Percentiles rank a stretch among this genome's conserved stretches.
Evolutionary conservation across 1,139 yeast genomes (phyloP).

Genomic region (Blastobotrys capitulatus): DNA sequence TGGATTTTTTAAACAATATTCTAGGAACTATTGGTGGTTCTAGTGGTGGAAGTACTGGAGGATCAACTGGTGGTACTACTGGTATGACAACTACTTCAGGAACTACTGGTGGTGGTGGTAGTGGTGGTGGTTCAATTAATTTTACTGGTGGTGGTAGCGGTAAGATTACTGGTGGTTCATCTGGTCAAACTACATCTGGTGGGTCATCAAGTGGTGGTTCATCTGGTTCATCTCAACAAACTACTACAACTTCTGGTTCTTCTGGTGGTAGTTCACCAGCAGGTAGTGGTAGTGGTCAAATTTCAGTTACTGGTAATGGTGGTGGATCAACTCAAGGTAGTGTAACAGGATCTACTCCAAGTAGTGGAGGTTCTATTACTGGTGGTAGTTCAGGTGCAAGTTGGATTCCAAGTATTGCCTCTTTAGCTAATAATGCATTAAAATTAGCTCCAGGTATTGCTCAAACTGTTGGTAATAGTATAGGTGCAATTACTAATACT

Average conservation of each 20-base stretch:
- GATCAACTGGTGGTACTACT: not conserved
- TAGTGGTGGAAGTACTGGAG: not conserved
- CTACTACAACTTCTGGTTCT: not conserved
- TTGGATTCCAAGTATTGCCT: no score
- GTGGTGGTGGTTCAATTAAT: not conserved
- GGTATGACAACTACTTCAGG: not conserved
- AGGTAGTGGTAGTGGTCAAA: not conserved
- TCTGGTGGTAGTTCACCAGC: not conserved
- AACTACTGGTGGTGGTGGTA: not conserved
- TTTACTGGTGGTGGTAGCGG: not conserved
- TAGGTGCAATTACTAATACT: not conserved
- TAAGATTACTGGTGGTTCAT: not conserved
- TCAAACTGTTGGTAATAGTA: not conserved
- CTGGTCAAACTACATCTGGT: not conserved
- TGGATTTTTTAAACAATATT: not conserved
- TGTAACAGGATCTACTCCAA: not conserved
- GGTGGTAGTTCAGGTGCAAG: no score
- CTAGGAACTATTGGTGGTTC: not conserved
- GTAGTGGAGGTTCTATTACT: no score
- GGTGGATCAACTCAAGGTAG: not conserved
- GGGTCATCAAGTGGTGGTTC: not conserved
- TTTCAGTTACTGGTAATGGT: no score
- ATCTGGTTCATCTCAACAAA: no score
- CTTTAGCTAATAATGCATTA: no score
- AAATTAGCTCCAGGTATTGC: no score